These are phyloP conservation scores for Metarhizium rileyi DNA, from an alignment of 2,329 filamentous ascomycete genomes.

Conservation along the genomic window DNA sequence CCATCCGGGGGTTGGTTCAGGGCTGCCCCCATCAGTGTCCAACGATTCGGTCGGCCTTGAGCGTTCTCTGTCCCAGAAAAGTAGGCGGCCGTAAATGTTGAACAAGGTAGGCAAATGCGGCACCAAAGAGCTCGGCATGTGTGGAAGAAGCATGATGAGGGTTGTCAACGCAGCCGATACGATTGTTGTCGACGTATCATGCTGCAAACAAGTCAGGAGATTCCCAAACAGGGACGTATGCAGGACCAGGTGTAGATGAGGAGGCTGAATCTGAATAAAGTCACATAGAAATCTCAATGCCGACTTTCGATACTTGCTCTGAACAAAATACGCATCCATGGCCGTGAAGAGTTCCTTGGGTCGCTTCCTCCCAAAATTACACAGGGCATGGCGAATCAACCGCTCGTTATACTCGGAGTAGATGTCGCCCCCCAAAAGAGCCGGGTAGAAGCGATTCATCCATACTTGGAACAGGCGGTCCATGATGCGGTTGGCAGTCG, in stretches of 20 bases:
- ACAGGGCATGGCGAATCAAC: conserved; percentile 40
- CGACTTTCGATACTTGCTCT: conserved; percentile 52
- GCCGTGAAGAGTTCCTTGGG: conserved; percentile 60
- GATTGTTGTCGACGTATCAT: conserved; percentile 66
- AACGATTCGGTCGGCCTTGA: conserved; percentile 28
- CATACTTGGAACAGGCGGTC: conserved; percentile 47
- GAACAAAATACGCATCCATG: conserved; percentile 56
- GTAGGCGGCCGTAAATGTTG: conserved; percentile 67
- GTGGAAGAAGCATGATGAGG: conserved; percentile 72
- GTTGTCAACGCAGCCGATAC: conserved; percentile 67
- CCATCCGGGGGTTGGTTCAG: conserved; percentile 39
- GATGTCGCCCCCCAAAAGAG: conserved; percentile 26
- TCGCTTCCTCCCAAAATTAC: conserved; percentile 55
- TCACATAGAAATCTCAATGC: conserved; percentile 59
- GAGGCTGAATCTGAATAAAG: conserved; percentile 68
- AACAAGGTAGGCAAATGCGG: conserved; percentile 64
- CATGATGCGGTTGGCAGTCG: conserved; percentile 40
- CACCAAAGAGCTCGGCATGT: conserved; percentile 64
- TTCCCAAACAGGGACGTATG: conserved; percentile 64
- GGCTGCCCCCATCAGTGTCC: conserved; percentile 20
- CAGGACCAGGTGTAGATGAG: conserved; percentile 64
- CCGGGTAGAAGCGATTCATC: conserved; percentile 38
- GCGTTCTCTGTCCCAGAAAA: conserved; percentile 64
- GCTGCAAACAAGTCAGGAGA: conserved; percentile 63
- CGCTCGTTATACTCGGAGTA: conserved; percentile 37